Conservation (phyloP, 108 stramenopile genomes). For the Nitzschia sp. region DNA sequence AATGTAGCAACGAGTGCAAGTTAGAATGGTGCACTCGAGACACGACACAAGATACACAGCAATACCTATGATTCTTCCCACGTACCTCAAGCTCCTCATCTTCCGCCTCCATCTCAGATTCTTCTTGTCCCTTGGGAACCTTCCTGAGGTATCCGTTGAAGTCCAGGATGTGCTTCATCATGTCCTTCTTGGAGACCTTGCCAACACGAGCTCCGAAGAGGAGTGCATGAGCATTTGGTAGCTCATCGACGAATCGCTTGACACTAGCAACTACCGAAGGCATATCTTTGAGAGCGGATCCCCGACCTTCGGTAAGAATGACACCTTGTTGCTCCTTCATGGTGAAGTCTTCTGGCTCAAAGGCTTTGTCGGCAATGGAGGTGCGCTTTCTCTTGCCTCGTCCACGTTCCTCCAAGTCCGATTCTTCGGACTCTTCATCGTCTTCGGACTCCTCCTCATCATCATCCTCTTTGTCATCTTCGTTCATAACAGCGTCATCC, state of each 20-base stretch:
- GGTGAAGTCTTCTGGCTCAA: slow-evolving; percentile 43
- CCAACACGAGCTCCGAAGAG: slow-evolving; percentile 23
- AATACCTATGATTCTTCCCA: too few relatives aligned
- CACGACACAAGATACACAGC: neutral
- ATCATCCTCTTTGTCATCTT: neutral
- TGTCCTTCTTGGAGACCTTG: slow-evolving; percentile 20
- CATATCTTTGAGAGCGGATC: slow-evolving; percentile 29
- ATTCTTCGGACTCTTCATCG: slow-evolving; percentile 12
- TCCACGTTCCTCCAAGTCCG: neutral
- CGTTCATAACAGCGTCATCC: slow-evolving; percentile 8
- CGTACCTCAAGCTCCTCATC: slow-evolving; percentile 52
- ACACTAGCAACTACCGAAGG: slow-evolving; percentile 24
- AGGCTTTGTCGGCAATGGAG: slow-evolving; percentile 11
- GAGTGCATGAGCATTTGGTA: slow-evolving; percentile 37
- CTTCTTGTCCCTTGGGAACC: slow-evolving; percentile 24
- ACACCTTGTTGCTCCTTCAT: slow-evolving; percentile 19
- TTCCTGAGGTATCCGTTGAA: slow-evolving; percentile 49
- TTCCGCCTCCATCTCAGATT: slow-evolving; percentile 27
- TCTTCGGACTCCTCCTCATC: slow-evolving; percentile 4
- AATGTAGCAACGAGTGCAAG: neutral
- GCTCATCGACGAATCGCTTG: slow-evolving; percentile 20
- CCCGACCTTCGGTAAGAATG: slow-evolving; percentile 35
- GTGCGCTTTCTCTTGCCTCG: slow-evolving; percentile 30
- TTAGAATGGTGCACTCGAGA: neutral
- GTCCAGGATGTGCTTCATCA: slow-evolving; percentile 34